Conservation (phyloP, 805 yeast species). For the Yamadazyma takamatsuzukensis region DNA sequence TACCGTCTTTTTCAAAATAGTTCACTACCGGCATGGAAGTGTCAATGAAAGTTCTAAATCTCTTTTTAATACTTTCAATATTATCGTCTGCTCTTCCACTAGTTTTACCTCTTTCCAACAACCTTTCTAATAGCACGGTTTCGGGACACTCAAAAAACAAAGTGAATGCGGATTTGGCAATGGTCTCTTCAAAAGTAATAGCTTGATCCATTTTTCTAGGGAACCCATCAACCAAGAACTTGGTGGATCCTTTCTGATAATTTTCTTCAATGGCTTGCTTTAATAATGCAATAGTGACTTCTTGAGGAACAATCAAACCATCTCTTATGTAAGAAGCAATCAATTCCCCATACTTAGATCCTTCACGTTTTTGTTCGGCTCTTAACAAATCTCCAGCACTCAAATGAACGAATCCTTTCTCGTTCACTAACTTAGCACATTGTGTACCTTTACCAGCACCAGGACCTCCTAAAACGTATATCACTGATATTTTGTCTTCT, state of each 20-base stretch:
- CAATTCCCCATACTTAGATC: conserved; percentile 79
- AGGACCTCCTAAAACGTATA: conserved; percentile 95
- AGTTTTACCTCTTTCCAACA: conserved; percentile 88
- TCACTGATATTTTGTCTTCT: conserved; percentile 67
- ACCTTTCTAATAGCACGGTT: conserved; percentile 75
- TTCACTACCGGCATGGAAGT: conserved; percentile 94
- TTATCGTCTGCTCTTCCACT: conserved; percentile 94
- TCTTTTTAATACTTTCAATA: conserved; percentile 81
- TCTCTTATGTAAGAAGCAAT: conserved; percentile 81
- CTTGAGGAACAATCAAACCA: conserved; percentile 92
- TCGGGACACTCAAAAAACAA: conserved; percentile 82
- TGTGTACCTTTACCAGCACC: conserved; percentile 99
- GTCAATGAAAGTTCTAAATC: conserved; percentile 81
- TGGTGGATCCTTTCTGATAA: conserved; percentile 45
- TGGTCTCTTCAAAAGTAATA: conserved; percentile 75
- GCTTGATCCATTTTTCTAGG: conserved; percentile 99
- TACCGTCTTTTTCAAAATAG: conserved; percentile 65
- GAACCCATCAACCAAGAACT: conserved; percentile 90
- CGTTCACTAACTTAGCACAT: conserved; percentile 77
- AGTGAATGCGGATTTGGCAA: conserved; percentile 67
- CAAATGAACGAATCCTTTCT: conserved; percentile 79
- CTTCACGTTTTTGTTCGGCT: conserved; percentile 82
- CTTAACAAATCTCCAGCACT: conserved; percentile 96
- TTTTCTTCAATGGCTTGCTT: conserved; percentile 70
- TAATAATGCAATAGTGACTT: conserved; percentile 78